Percentiles rank a stretch among this genome's conserved stretches.
Evolutionary conservation across 2,329 filamentous ascomycete species (phyloP).

Genomic region (Aspergillus novoparasiticus): DNA sequence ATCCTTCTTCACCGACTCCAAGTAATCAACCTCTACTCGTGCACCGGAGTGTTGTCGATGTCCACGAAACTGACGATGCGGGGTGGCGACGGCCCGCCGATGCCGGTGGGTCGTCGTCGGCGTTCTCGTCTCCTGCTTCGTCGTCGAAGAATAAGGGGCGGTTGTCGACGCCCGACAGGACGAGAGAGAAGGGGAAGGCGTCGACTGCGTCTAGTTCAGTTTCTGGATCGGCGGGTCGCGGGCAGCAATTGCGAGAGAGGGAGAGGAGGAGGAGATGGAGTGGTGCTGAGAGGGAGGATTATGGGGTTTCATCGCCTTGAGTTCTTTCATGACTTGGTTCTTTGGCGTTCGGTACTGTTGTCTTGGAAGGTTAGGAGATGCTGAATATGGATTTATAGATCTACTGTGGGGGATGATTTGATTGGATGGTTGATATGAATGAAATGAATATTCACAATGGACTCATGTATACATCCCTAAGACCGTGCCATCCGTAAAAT

Average conservation of each 20-base stretch:
- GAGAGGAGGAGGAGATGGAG: constrained; percentile 26
- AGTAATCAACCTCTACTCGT: constrained; percentile 9
- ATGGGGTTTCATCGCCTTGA: constrained; percentile 11
- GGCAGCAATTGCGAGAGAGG: constrained; percentile 18
- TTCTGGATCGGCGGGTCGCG: constrained; percentile 11
- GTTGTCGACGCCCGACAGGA: constrained; percentile 16
- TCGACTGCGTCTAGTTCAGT: background rate
- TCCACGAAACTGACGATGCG: constrained; percentile 25
- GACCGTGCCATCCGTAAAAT: constrained; percentile 10
- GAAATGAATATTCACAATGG: constrained; percentile 4
- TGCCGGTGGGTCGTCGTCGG: constrained; percentile 5
- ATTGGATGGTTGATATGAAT: background rate
- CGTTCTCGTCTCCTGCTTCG: constrained; percentile 10
- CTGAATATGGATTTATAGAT: background rate
- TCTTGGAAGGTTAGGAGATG: background rate
- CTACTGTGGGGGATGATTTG: background rate
- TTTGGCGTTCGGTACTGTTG: background rate
- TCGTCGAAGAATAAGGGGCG: constrained; percentile 16
- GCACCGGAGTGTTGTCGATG: constrained; percentile 23
- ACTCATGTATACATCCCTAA: constrained; percentile 7
- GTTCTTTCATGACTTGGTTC: background rate
- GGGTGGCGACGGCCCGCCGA: constrained; percentile 22
- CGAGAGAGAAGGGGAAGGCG: constrained; percentile 7
- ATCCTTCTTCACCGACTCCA: constrained; percentile 3
- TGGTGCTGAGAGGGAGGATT: constrained; percentile 20